A percentile compares a stretch with the other conserved stretches of the same genome.
Conservation (phyloP, 441 rosid species). For the Erodium texanum region DNA sequence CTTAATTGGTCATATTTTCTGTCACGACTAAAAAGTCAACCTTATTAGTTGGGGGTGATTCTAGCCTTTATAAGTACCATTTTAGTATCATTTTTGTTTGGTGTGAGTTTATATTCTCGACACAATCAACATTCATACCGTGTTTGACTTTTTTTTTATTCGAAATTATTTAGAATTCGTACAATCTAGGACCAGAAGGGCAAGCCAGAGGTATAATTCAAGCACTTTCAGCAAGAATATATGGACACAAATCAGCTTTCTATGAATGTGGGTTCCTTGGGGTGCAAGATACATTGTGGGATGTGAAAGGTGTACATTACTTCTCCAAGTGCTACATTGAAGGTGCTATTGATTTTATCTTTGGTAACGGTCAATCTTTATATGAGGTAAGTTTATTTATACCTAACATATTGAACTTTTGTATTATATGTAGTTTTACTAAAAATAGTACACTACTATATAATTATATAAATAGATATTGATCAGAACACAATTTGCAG, state of each 20-base stretch:
- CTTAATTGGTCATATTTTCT: background rate
- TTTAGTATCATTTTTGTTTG: no score
- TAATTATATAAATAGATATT: no score
- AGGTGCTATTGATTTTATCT: constrained; percentile 17
- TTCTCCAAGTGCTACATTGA: constrained; percentile 12
- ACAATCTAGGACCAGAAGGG: background rate
- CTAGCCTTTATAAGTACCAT: no score
- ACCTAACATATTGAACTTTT: no score
- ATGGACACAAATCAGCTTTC: constrained; percentile 14
- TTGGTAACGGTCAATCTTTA: constrained; percentile 12
- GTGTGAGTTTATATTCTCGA: no score
- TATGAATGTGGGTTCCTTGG: constrained; percentile 11
- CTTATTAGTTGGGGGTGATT: no score
- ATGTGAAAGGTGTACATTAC: constrained; percentile 8
- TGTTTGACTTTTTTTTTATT: no score
- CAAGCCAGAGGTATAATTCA: background rate
- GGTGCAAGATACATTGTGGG: constrained; percentile 13
- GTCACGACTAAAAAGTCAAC: no score
- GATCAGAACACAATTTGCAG: background rate
- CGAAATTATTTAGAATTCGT: background rate
- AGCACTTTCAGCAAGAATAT: constrained; percentile 11
- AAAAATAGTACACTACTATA: no score
- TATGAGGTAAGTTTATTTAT: constrained; percentile 8
- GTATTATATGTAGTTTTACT: no score
- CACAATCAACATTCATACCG: no score